phyloP scores from a whole-genome alignment of 176 grass and related monocot species.

The Rhipidocladum racemiflorum region DNA sequence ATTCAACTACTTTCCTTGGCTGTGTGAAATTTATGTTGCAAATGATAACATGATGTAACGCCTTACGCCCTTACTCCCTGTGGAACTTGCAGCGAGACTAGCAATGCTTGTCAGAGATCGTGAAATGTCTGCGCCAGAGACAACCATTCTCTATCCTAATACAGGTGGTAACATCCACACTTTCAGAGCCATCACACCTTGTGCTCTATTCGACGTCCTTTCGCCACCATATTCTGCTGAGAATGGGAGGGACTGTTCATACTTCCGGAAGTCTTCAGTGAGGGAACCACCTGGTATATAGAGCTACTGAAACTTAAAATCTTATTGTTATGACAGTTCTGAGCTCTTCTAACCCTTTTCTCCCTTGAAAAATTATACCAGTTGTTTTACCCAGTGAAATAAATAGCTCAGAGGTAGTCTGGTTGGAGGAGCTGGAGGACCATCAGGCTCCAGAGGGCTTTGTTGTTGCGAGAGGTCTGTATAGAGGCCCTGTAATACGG shows the following conservation, averaged over 20 bases:
- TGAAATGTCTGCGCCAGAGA: constrained; percentile 80
- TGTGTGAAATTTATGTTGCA: neutral
- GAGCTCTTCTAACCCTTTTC: constrained; percentile 19
- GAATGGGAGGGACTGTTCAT: constrained; percentile 80
- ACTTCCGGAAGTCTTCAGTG: constrained; percentile 60
- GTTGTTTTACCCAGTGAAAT: constrained; percentile 52
- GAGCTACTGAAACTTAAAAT: constrained; percentile 3
- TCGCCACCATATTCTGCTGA: constrained; percentile 86
- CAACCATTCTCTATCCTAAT: constrained; percentile 81
- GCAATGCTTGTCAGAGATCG: constrained; percentile 69
- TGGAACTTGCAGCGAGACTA: constrained; percentile 50
- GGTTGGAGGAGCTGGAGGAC: constrained; percentile 85
- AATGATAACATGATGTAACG: constrained; percentile 13
- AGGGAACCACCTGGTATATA: constrained; percentile 51
- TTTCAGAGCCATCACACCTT: constrained; percentile 90
- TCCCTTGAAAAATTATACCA: neutral
- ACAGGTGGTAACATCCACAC: constrained; percentile 90
- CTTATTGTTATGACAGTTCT: neutral
- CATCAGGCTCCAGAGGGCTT: constrained; percentile 88
- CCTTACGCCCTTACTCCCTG: neutral
- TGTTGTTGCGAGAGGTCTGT: constrained; percentile 79
- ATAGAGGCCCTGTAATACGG: constrained; percentile 77
- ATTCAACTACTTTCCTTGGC: neutral
- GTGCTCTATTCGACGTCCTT: constrained; percentile 93
- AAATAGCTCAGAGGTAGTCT: constrained; percentile 61